Percentiles rank a stretch among this genome's conserved stretches.
Conservation (phyloP, 1,139 yeast species). For the Schizosaccharomyces versatilis region DNA sequence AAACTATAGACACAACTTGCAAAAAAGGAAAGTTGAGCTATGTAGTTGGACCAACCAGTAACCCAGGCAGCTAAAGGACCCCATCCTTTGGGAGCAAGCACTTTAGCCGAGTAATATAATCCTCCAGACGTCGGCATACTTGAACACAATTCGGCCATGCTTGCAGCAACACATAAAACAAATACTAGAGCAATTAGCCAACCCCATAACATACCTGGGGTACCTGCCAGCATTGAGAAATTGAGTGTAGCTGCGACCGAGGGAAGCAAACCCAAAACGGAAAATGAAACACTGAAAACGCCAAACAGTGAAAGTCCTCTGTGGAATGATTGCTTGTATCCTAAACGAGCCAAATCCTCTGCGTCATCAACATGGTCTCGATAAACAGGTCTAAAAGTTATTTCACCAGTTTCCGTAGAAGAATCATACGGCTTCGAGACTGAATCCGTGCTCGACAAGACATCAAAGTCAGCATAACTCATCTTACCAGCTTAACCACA, state of each 20-base stretch:
- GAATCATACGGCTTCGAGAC: too few species aligned
- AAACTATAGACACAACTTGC: constrained; percentile 43
- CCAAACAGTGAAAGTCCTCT: constrained; percentile 44
- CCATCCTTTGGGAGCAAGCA: constrained; percentile 17
- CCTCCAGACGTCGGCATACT: constrained; percentile 57
- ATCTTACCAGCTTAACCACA: too few species aligned
- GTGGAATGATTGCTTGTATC: constrained; percentile 51
- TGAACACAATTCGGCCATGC: constrained; percentile 40
- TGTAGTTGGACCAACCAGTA: constrained; percentile 12
- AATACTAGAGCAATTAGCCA: constrained; percentile 6
- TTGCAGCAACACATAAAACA: constrained; percentile 24
- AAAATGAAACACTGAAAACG: constrained; percentile 31
- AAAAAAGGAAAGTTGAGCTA: constrained; percentile 29
- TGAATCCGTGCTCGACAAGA: too few species aligned
- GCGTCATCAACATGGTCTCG: too few species aligned
- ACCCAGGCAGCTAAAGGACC: constrained; percentile 11
- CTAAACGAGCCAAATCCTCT: constrained; percentile 22
- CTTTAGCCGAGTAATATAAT: constrained; percentile 20
- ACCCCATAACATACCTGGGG: constrained; percentile 7
- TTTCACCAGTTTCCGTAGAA: too few species aligned
- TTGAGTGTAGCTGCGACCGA: constrained; percentile 30
- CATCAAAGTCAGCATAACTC: too few species aligned
- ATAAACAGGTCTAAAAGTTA: too few species aligned
- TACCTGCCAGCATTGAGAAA: constrained; percentile 12
- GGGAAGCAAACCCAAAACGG: constrained; percentile 53